A percentile compares a stretch with the other conserved stretches of the same genome.
Conservation (phyloP, 2,329 filamentous ascomycete genomes). For the Fusarium armeniacum region DNA sequence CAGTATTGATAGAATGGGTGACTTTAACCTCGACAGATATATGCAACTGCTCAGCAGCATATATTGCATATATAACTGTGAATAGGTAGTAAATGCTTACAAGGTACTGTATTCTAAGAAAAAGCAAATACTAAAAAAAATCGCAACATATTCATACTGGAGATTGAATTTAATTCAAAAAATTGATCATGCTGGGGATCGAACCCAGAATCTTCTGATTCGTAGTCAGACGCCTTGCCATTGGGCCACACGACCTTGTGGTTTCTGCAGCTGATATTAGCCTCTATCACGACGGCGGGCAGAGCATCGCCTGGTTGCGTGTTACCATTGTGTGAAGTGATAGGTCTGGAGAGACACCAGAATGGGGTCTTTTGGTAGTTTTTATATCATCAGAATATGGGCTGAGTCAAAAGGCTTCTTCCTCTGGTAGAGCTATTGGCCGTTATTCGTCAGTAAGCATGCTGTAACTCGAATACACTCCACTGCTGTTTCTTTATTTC, state of each 20-base stretch:
- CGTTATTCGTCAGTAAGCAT: too few species aligned
- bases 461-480: too few species aligned
- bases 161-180: neutral
- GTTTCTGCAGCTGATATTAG: neutral
- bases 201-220: constrained; percentile 52
- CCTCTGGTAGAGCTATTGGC: too few species aligned
- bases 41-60: too few species aligned
- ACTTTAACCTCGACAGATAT: too few species aligned
- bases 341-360: neutral
- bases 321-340: neutral
- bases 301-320: too few species aligned
- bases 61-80: too few species aligned
- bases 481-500: too few species aligned
- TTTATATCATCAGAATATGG: too few species aligned
- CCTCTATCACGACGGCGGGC: neutral
- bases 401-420: too few species aligned
- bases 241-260: constrained; percentile 40
- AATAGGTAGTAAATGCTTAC: neutral
- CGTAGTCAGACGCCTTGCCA: constrained; percentile 51
- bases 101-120: accelerated
- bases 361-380: too few species aligned
- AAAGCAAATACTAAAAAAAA: neutral
- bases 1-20: too few species aligned
- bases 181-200: constrained; percentile 46
- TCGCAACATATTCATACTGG: accelerated